Evolutionary conservation across 306 rosid species (phyloP), one percentile per base, ranked within the genome.

Genomic region (Coriaria nepalensis): DNA sequence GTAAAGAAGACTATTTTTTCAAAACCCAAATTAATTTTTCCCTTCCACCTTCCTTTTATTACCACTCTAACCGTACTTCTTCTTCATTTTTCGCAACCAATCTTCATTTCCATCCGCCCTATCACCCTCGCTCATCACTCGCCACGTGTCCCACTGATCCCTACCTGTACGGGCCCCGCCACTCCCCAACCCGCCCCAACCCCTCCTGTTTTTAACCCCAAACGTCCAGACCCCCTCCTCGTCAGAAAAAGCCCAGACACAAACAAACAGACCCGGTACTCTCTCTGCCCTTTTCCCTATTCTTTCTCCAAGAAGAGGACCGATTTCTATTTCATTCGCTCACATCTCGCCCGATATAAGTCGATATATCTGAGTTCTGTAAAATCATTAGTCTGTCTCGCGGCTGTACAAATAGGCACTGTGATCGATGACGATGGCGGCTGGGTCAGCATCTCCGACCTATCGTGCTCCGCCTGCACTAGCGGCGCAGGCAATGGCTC

Each of bases 351-450:
- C 29, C 29, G 29, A 20, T 20, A 20, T 1, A 20, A 20, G 3
- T 3, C 29, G 29, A 20, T 20, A 20, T 20, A 20, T 20, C 45
- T 0, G 9, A 45, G 7, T 20, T 12, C 49, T 15, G 49, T 5
- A 5, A 41, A 4, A 7, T 42, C 13, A 38, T 6, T 38, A 4
- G 14, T 9, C 49, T 8, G 49, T 45, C 4, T 5, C 49, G 13
- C 3, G 49, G 33, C 29, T 45, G 12, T 5, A 5, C 20, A 4
- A 45, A 9, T 45, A 6, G 6, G 38, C 45, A 41, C 9, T 5
- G 10, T 41, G 12, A 10, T 7, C 12, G n/a, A 71, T 73, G 78
- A 60, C 71, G 55, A 86, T 86, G 82, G 93, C 82, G 62, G 80
- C 82, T 53, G 80, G 68, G 53, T 63, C 73, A 40, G 67, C 64